Base-by-base conservation (phyloP, 106 monocot species). In the Phalaenopsis aphrodite region DNA sequence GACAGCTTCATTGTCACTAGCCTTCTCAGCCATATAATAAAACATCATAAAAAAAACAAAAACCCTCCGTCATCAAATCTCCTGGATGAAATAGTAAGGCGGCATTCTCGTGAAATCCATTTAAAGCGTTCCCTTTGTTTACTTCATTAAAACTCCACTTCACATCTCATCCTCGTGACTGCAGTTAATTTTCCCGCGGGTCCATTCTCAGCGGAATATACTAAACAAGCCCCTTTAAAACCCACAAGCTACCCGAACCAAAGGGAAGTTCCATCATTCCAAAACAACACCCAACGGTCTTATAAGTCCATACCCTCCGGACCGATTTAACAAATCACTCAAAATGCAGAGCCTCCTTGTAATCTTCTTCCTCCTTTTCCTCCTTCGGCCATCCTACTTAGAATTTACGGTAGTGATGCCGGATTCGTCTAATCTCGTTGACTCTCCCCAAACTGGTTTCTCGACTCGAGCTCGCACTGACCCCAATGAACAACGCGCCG, bases 401-500 rank as follows among this genome's bases (percentile, higher is more conserved):
- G 91, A 92, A 19, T 90, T 87, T 87, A 87, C 86, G 55, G 83
- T 93, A 24, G 81, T 90, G 45, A 77, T 79, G 56, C 87, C 89
- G 45, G 89, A 89, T 81, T 88, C 94, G 3, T 79, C 93, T 21
- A 72, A 85, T 37, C 80, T 96, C 52, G 84, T 90, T 17, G 88
- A 88, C 78, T 78, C 83, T 30, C 89, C 90, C 1, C 90, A 88
- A 75, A 87, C 78, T 17, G 86, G 88, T 17, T 83, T 85, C 85
- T 90, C 92, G 47, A 79, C 73, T 79, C 56, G 24, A 30, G 92
- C 96, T 11, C 88, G 77, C 47, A 97, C 92, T 72, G 94, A 97
- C 78, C 90, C 86, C 1, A 80, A 41, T 11, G 96, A 97, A 85
- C 96, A 94, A 79, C 55, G 24, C 2, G 96, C 96, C 0, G 96